Conservation (phyloP, 768 basidiomycete genomes). For the Trametes villosa region DNA sequence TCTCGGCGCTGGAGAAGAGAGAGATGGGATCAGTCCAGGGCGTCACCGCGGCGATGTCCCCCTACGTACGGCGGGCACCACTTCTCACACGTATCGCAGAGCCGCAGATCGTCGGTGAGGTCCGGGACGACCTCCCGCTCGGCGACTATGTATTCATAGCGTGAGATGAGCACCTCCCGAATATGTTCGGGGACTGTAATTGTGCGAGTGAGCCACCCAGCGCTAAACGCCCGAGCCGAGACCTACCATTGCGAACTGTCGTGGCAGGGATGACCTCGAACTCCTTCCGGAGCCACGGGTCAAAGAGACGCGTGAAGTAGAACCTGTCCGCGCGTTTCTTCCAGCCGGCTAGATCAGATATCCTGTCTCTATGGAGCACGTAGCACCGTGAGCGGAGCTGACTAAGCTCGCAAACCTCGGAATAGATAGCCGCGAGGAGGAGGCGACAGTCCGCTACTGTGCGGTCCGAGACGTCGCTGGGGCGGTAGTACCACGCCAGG, state of each 20-base stretch:
- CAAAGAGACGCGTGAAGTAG: constrained; percentile 94
- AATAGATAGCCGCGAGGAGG: constrained; percentile 93
- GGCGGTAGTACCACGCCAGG: constrained; percentile 96
- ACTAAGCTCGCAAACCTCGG: constrained; percentile 93
- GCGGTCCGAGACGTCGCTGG: constrained; percentile 93
- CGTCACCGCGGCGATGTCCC: constrained; percentile 12
- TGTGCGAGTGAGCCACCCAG: background rate
- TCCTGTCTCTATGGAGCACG: constrained; percentile 95
- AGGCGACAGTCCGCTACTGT: constrained; percentile 89
- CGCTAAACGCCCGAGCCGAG: background rate
- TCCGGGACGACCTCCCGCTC: constrained; percentile 94
- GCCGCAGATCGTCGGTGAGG: constrained; percentile 82
- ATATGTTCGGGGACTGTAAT: constrained; percentile 78
- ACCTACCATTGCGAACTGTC: constrained; percentile 88
- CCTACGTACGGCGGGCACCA: constrained; percentile 85
- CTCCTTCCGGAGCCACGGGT: constrained; percentile 97
- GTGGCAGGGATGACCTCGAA: constrained; percentile 92
- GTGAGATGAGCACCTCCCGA: constrained; percentile 69
- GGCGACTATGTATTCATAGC: constrained; percentile 94
- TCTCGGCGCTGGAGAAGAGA: constrained; percentile 62
- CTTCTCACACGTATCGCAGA: constrained; percentile 82
- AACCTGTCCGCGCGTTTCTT: constrained; percentile 94
- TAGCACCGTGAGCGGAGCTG: constrained; percentile 92
- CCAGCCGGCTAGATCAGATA: constrained; percentile 90
- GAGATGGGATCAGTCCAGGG: constrained; percentile 16